Evolutionary conservation across 164 flowering plant species (phyloP).

Genomic region (Piper longum): DNA sequence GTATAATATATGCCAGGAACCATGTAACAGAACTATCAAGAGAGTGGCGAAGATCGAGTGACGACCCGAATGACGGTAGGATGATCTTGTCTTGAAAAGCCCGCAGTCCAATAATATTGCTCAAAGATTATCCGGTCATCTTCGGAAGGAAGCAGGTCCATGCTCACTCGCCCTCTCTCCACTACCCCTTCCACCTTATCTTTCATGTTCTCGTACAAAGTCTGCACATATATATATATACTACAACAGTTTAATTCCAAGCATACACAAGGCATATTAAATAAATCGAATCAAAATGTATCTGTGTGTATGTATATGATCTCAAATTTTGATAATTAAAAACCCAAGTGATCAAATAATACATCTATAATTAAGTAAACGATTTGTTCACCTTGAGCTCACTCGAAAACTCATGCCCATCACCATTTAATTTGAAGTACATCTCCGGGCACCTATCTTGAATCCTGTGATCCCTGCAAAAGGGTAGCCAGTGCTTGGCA

Average conservation of each 20-base stretch:
- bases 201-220: slow-evolving; percentile 25
- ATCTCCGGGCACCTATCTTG: slow-evolving; percentile 15
- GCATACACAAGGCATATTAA: background rate
- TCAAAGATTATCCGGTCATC: slow-evolving; percentile 14
- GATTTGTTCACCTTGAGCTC: slow-evolving; percentile 11
- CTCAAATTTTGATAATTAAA: too few relatives aligned
- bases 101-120: slow-evolving; percentile 14
- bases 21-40: background rate
- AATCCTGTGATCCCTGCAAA: slow-evolving; percentile 11
- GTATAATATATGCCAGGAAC: too few relatives aligned
- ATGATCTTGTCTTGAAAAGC: slow-evolving; percentile 26
- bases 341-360: too few relatives aligned
- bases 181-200: slow-evolving; percentile 17
- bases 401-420: background rate
- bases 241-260: too few relatives aligned
- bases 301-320: too few relatives aligned
- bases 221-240: slow-evolving; percentile 5
- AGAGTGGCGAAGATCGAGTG: background rate
- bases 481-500: slow-evolving; percentile 20
- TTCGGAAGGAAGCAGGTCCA: slow-evolving; percentile 12
- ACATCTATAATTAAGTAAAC: background rate
- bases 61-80: slow-evolving; percentile 25
- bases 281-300: background rate
- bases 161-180: slow-evolving; percentile 11
- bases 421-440: slow-evolving; percentile 5